Conservation (phyloP, 805 yeast genomes). For the Sugiyamaella boreocaroliniensis region DNA sequence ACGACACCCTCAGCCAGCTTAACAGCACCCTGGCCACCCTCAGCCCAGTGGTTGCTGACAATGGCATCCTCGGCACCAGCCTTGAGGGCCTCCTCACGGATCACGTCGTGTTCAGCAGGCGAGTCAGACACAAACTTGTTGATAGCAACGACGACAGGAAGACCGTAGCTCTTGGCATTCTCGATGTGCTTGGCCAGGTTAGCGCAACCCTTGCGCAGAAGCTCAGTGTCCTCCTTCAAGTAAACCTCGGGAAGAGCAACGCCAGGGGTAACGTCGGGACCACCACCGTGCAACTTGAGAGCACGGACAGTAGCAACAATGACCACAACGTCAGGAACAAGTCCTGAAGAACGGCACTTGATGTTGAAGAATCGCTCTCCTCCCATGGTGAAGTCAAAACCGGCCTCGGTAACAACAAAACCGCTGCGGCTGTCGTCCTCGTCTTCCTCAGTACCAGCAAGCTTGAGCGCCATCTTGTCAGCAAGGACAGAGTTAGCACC, state of each 20-base stretch:
- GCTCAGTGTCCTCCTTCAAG: constrained; percentile 71
- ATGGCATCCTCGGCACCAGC: constrained; percentile 94
- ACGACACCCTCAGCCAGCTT: constrained; percentile 78
- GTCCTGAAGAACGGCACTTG: constrained; percentile 91
- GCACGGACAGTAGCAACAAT: constrained; percentile 96
- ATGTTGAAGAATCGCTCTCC: constrained; percentile 96
- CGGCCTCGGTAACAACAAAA: constrained; percentile 94
- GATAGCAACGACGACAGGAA: constrained; percentile 92
- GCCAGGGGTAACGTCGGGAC: constrained; percentile 94
- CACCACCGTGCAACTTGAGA: constrained; percentile 93
- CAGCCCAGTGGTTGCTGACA: constrained; percentile 88
- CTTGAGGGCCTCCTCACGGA: constrained; percentile 67
- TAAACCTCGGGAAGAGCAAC: constrained; percentile 78
- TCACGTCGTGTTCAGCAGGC: constrained; percentile 68
- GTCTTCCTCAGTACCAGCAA: constrained; percentile 62
- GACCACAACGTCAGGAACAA: constrained; percentile 82
- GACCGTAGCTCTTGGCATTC: constrained; percentile 78
- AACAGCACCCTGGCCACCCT: constrained; percentile 89
- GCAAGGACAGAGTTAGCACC: constrained; percentile 95
- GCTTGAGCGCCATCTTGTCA: constrained; percentile 84
- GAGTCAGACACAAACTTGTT: constrained; percentile 82
- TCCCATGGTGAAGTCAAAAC: constrained; percentile 98
- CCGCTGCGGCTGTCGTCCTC: constrained; percentile 43
- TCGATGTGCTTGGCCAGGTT: constrained; percentile 86
- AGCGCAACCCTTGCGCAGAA: constrained; percentile 72